These are phyloP conservation scores for Takakia lepidozioides DNA, from an alignment of 225 moss, liverwort and hornwort species.

Conservation along the genomic window DNA sequence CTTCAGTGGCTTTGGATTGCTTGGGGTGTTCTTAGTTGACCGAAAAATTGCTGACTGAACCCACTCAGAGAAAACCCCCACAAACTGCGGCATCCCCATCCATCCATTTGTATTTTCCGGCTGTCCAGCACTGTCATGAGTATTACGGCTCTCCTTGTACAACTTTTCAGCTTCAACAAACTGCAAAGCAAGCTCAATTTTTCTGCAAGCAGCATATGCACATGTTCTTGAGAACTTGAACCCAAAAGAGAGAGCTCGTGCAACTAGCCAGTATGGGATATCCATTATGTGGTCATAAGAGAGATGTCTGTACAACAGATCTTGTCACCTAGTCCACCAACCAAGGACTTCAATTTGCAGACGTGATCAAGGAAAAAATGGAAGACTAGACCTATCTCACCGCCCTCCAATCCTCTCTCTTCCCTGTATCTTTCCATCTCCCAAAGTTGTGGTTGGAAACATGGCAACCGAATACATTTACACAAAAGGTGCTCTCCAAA, in stretches of 20 bases:
- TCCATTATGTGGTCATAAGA: background rate
- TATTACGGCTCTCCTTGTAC: slow-evolving; percentile 6
- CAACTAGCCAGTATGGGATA: background rate
- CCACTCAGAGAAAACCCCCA: slow-evolving; percentile 81
- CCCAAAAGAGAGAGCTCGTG: background rate
- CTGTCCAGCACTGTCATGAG: background rate
- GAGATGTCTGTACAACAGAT: no score
- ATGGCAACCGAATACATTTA: background rate
- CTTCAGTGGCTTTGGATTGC: no score
- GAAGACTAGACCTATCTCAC: no score
- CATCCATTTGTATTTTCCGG: slow-evolving; percentile 20
- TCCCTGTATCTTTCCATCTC: background rate
- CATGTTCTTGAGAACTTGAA: background rate
- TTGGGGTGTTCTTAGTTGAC: slow-evolving; percentile 67
- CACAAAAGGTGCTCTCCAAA: background rate
- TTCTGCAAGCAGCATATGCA: slow-evolving; percentile 28
- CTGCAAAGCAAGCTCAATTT: slow-evolving; percentile 56
- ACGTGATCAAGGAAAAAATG: no score
- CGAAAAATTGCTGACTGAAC: slow-evolving; percentile 65
- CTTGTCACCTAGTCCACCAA: no score
- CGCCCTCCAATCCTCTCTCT: no score
- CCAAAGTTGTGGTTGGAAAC: background rate
- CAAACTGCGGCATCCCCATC: slow-evolving; percentile 69
- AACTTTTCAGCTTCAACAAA: slow-evolving; percentile 32
- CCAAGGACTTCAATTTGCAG: no score